Evolutionary conservation across 78 protist genomes (phyloP), one percentile per base, ranked within the genome.

Genomic region (Monosiga brevicollis): DNA sequence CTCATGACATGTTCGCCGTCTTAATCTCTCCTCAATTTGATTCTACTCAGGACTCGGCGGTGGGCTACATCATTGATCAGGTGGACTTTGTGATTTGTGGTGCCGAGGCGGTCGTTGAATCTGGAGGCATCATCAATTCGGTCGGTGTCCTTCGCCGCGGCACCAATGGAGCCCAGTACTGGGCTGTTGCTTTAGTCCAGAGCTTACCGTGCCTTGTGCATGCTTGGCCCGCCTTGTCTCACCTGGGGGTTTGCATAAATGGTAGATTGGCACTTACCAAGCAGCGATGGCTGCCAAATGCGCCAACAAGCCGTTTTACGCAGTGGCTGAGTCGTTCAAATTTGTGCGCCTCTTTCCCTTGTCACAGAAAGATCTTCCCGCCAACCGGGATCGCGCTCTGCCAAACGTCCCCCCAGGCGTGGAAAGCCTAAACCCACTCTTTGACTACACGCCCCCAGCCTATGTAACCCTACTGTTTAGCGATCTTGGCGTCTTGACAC

Each of bases 381-480:
- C 75, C 62, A 78, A 62, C 73, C 49, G 54, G 40, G 15, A 6
- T 75, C 34, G 26, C 26, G 29, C 62, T 6, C 78, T 38, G 38
- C 34, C 6, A 15, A 15, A 75, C 6, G 78, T 6, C 11, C 34
- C 78, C 15, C 26, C 15, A 15, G 34, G 34, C 38, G 6, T 86
- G 72, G 80, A 83, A 77, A 83, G 55, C 25, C 84, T 78, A n/a
- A 71, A 40, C 29, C 73, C 62, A 49, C 29, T 15, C 11, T 78
- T 89, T 25, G 99, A 97, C 88, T 97, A 95, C 85, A 97, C 99
- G 42, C 97, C 98, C 26, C 98, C 99, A 10, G 54, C 83, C 35
- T 90, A 88, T 81, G 92, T 96, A 74, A 86, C 91, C 26, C 70
- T 95, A 26, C 87, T 96, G 37, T 93, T 95, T 80, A 96, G 99